Base-by-base conservation (phyloP, 108 stramenopile species). In the Cyclotella kingstonii region DNA sequence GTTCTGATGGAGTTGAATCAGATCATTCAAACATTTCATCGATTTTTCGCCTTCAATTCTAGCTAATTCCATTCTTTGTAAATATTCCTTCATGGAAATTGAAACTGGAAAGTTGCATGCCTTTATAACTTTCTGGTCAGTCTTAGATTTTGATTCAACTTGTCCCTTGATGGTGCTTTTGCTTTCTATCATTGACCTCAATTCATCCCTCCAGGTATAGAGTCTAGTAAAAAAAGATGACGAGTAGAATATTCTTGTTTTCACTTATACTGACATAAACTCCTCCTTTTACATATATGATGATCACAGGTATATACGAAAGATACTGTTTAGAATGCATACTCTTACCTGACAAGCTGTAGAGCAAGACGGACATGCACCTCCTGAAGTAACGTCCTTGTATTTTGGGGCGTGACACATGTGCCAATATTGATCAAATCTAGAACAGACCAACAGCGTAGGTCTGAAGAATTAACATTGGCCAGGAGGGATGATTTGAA, bases 1-100 rank as follows among this genome's bases (percentile, higher is more conserved):
- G 15, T 70, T 75, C 40, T 70, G 57, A n/a, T 65, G 62, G 6
- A 78, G 49, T 48, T 64, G 55, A 44, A 46, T 56, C 27, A 69
- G 62, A 51, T 38, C 60, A 11, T 41, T 52, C 11, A 70, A 61
- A 58, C 29, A 50, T 55, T 62, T 73, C 51, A 19, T 34, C 17
- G 38, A 35, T 59, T 55, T 44, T 44, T 18, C 42, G 19, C 50
- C 31, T 44, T 53, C 48, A 34, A 34, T 3, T 46, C 50, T 49
- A 12, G 57, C 29, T 25, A 50, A 40, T n/a, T 53, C 33, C 49
- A 22, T 39, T 8, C 59, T 17, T 26, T 2, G 22, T 18, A 45
- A 45, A 12, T 54, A 45, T 41, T 55, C 39, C 38, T 55, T 48
- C 6, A 70, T 40, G 29, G 55, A 50, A 6, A 46, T 48, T 27